These are phyloP conservation scores for Boeremia exigua DNA, from an alignment of 2,329 filamentous ascomycete species.

Conservation along the genomic window DNA sequence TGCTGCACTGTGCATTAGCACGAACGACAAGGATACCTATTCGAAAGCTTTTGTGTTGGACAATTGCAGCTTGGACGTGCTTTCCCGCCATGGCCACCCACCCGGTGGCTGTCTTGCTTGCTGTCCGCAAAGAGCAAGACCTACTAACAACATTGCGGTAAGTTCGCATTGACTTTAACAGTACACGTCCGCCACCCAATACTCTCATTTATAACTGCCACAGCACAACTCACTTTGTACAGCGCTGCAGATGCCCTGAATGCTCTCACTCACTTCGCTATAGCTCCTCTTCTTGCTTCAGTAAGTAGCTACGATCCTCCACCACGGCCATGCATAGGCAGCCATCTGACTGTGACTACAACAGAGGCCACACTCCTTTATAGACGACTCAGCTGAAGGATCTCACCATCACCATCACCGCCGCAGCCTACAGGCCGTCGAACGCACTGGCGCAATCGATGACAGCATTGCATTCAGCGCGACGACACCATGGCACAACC, in stretches of 20 bases:
- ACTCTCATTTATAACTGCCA: neutral
- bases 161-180: neutral
- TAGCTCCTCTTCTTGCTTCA: neutral
- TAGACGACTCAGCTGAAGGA: neutral
- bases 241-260: neutral
- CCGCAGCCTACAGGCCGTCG: neutral
- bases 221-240: neutral
- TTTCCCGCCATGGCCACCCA: conserved; percentile 9
- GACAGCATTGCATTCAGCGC: neutral
- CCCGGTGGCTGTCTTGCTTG: conserved; percentile 14
- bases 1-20: neutral
- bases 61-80: neutral
- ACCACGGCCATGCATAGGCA: neutral
- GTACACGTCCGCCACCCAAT: neutral
- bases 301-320: neutral
- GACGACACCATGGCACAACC: conserved; percentile 5
- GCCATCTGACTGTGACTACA: neutral
- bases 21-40: neutral
- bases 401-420: conserved; percentile 7
- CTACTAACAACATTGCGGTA: neutral
- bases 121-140: conserved; percentile 5
- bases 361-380: neutral
- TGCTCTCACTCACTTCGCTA: conserved; percentile 8
- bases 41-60: conserved; percentile 4
- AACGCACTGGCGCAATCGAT: neutral